Percentiles rank a stretch among this genome's conserved stretches.
Conservation (phyloP, 371 early-diverging fungal species). For the Actinomortierella wolfii region DNA sequence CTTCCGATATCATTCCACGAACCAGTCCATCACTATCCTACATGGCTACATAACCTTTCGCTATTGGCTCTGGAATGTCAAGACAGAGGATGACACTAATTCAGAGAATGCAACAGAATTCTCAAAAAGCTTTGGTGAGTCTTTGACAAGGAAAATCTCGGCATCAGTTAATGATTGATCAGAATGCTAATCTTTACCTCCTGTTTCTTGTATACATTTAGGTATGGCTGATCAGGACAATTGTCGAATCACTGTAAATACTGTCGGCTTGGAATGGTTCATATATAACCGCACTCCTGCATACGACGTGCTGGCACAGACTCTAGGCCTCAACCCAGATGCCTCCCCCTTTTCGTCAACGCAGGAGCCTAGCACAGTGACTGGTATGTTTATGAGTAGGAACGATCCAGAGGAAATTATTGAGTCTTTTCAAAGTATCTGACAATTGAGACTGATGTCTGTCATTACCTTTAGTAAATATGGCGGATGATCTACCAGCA, state of each 20-base stretch:
- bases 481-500: conserved; percentile 17
- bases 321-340: conserved; percentile 54
- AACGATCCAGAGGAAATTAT: no score
- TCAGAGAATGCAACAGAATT: conserved; percentile 31
- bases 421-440: no score
- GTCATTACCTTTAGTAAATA: conserved; percentile 31
- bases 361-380: conserved; percentile 1
- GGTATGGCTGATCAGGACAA: conserved; percentile 35
- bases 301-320: conserved; percentile 66
- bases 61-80: conserved; percentile 76
- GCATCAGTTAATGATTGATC: no score
- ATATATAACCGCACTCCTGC: conserved; percentile 82
- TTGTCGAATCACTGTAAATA: conserved; percentile 71
- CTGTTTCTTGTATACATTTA: conserved; percentile 1
- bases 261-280: conserved; percentile 86
- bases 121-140: no score
- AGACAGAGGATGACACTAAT: conserved; percentile 53
- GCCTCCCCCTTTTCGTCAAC: conserved; percentile 18
- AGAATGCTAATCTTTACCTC: not conserved
- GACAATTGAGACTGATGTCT: no score
- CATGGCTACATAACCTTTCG: conserved; percentile 81
- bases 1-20: conserved; percentile 72
- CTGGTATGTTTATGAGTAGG: no score
- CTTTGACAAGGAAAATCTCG: no score
- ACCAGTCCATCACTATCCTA: conserved; percentile 74